Percentiles rank a stretch among this genome's conserved stretches.
Conservation (phyloP, 163 green algal species). For the Scenedesmus sp. region DNA sequence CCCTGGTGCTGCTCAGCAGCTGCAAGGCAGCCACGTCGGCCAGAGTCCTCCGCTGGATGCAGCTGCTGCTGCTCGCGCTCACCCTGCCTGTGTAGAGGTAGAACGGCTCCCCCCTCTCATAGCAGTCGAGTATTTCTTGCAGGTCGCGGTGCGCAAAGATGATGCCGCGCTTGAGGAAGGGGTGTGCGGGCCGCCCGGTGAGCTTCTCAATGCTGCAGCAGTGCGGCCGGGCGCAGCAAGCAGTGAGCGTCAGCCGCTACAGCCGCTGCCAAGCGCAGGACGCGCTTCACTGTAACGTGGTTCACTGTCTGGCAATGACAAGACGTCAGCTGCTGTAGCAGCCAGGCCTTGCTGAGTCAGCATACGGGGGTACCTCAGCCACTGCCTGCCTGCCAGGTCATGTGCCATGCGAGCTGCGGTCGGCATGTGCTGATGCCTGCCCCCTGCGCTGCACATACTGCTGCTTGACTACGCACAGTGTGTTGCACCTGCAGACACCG, state of each 20-base stretch:
- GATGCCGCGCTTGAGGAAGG: conserved; percentile 94
- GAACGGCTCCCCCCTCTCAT: conserved; percentile 95
- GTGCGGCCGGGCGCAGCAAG: neutral
- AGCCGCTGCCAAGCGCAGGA: too few species aligned
- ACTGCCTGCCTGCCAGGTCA: too few species aligned
- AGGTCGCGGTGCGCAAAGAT: conserved; percentile 98
- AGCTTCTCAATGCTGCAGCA: conserved; percentile 84
- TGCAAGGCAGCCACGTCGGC: neutral
- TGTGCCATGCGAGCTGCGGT: neutral
- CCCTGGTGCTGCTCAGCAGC: neutral
- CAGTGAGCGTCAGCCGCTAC: too few species aligned
- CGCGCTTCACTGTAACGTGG: too few species aligned
- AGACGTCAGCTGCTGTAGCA: too few species aligned
- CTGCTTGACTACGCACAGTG: too few species aligned
- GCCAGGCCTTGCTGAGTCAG: too few species aligned
- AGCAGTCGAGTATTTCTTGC: conserved; percentile 90
- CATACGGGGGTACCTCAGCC: too few species aligned
- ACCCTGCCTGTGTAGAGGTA: conserved; percentile 98
- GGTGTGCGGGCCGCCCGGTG: conserved; percentile 90
- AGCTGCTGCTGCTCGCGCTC: conserved; percentile 28
- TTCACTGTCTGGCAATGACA: too few species aligned
- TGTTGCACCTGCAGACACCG: neutral
- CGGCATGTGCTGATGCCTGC: neutral
- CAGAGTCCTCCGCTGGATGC: neutral
- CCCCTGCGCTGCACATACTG: neutral